Evolutionary conservation across 2,329 filamentous ascomycete genomes (phyloP).

Genomic region (Ascochyta pisi): DNA sequence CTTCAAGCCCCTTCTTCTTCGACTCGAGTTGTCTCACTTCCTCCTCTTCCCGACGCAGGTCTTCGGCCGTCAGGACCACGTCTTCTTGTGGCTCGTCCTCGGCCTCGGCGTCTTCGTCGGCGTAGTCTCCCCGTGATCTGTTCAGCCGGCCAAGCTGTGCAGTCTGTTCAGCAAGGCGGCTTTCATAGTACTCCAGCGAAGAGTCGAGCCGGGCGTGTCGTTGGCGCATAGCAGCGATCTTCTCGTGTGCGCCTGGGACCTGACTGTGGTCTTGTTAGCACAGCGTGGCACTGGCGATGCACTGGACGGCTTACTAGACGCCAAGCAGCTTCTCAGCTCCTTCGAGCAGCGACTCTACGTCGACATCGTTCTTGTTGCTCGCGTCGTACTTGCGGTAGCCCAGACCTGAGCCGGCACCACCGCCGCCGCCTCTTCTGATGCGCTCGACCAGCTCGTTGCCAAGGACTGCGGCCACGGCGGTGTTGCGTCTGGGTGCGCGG

Average conservation of each 20-base stretch:
- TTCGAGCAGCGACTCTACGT: slow-evolving; percentile 82
- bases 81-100: slow-evolving; percentile 51
- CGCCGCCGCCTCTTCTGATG: slow-evolving; percentile 68
- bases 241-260: slow-evolving; percentile 77
- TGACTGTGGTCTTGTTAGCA: slow-evolving; percentile 57
- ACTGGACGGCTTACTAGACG: slow-evolving; percentile 71
- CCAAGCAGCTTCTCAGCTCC: slow-evolving; percentile 90
- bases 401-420: slow-evolving; percentile 58
- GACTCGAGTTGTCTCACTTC: slow-evolving; percentile 69
- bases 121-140: slow-evolving; percentile 62
- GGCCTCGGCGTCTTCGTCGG: slow-evolving; percentile 59
- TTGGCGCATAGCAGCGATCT: slow-evolving; percentile 74
- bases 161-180: slow-evolving; percentile 77
- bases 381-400: slow-evolving; percentile 53
- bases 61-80: slow-evolving; percentile 69
- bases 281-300: too few relatives aligned
- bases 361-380: slow-evolving; percentile 71
- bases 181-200: slow-evolving; percentile 82
- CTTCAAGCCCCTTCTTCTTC: slow-evolving; percentile 68
- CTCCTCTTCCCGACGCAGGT: slow-evolving; percentile 72
- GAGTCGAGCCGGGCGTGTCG: slow-evolving; percentile 74
- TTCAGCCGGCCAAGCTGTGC: slow-evolving; percentile 77
- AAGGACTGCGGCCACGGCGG: slow-evolving; percentile 87
- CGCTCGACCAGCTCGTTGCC: slow-evolving; percentile 86
- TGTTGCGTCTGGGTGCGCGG: slow-evolving; percentile 70